phyloP scores from a whole-genome alignment of 768 basidiomycete genomes.

The Mycena rebaudengoi region DNA sequence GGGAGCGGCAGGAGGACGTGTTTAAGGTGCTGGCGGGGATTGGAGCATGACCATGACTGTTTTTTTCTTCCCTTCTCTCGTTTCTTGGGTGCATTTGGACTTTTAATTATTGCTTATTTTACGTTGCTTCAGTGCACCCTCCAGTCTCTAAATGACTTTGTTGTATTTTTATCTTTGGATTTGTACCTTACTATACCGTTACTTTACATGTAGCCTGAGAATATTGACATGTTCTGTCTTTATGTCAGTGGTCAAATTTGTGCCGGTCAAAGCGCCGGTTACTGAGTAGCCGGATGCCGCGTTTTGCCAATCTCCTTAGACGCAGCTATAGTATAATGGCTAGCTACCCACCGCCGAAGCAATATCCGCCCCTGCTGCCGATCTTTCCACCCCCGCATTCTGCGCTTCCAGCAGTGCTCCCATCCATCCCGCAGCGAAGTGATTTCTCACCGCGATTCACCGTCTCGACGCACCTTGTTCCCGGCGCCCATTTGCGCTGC shows the following conservation, averaged over 20 bases:
- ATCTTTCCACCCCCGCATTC: slow-evolving; percentile 20
- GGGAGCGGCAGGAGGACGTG: slow-evolving; percentile 72
- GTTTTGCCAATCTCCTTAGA: too few species aligned
- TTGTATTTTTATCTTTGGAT: too few species aligned
- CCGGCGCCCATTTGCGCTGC: slow-evolving; percentile 13
- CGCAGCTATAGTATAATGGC: too few species aligned
- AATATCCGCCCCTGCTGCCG: slow-evolving; percentile 15
- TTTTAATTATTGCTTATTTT: slow-evolving; percentile 2
- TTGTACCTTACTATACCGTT: too few species aligned
- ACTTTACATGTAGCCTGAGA: too few species aligned
- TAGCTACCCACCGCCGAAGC: neutral
- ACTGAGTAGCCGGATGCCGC: too few species aligned
- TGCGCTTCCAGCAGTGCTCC: neutral
- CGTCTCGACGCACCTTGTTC: slow-evolving; percentile 24
- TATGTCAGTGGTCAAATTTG: too few species aligned
- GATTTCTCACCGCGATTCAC: slow-evolving; percentile 15
- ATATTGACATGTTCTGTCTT: too few species aligned
- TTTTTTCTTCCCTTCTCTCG: neutral
- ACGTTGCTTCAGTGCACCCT: neutral
- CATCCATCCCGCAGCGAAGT: neutral
- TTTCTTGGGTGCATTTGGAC: neutral
- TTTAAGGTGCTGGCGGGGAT: slow-evolving; percentile 72
- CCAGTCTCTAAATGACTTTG: too few species aligned
- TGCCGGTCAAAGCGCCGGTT: too few species aligned
- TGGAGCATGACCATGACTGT: slow-evolving; percentile 32